Percentiles rank a stretch among this genome's conserved stretches.
These are phyloP conservation scores for Gyromitra esculenta DNA, from an alignment of 2,329 filamentous ascomycete genomes.

Conservation along the genomic window DNA sequence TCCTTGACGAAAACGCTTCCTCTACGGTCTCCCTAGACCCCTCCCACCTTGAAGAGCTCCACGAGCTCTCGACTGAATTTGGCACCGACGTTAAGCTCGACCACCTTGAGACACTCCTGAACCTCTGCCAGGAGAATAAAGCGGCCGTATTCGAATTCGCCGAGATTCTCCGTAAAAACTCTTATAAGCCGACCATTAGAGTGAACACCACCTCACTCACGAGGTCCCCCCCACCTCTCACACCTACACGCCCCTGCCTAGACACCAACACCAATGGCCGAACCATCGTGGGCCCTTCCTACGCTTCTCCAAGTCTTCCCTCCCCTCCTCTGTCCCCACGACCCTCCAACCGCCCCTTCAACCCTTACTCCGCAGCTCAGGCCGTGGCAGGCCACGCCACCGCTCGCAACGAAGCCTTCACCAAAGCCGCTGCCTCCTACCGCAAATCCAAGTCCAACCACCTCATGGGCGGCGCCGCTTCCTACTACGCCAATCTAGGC, in stretches of 20 bases:
- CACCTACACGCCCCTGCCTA: neutral
- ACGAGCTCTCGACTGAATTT: conserved; percentile 38
- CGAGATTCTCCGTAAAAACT: conserved; percentile 50
- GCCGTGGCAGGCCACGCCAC: conserved; percentile 28
- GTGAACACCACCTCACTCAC: conserved; percentile 26
- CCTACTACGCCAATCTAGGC: conserved; percentile 56
- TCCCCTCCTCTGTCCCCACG: conserved; percentile 50
- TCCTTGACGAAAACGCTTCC: conserved; percentile 51
- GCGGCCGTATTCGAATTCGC: conserved; percentile 55
- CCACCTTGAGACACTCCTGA: conserved; percentile 54
- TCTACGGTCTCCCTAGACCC: conserved; percentile 50
- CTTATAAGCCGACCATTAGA: conserved; percentile 25
- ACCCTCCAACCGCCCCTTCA: conserved; percentile 35
- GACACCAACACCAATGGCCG: conserved; percentile 17
- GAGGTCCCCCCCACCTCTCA: neutral
- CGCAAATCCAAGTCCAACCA: conserved; percentile 55
- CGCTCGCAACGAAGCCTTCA: conserved; percentile 55
- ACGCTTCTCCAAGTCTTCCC: neutral
- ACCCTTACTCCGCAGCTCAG: conserved; percentile 36
- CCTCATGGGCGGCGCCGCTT: conserved; percentile 56
- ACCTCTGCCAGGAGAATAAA: conserved; percentile 56
- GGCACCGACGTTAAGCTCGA: conserved; percentile 38
- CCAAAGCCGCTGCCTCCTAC: conserved; percentile 56
- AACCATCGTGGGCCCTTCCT: conserved; percentile 37
- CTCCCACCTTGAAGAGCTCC: conserved; percentile 52